Evolutionary conservation across 148 eudicot genomes (phyloP), one percentile per base, ranked within the genome.

Genomic region (Camellia japonica): DNA sequence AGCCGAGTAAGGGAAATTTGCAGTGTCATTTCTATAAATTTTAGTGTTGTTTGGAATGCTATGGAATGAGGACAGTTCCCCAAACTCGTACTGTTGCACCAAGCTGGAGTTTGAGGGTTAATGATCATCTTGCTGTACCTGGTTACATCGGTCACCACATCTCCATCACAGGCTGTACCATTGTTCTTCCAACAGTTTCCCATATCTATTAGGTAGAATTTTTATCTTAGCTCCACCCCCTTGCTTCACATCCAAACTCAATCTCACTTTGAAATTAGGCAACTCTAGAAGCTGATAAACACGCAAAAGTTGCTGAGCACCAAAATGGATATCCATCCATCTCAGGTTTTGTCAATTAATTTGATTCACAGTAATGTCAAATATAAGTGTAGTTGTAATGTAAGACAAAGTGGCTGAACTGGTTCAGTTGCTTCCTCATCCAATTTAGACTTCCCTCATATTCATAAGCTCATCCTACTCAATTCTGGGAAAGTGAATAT

Each of bases 161-260:
- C 92, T 9, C 97, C 97, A 38, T 93, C 90, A 42, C 97, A 93
- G 18, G 91, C 88, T 1, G 73, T 44, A 7, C 97, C 97, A 60
- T 89, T 84, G 88, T 93, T 91, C 79, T 93, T 93, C 97, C 97
- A 93, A 77, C 97, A 93, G 76, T 23, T 23, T 23, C 0, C 23
- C 23, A 23, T 23, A 23, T 23, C 23, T 23, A 23, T 23, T 23
- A 23, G 71, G 88, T 93, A 93, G 79, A 93, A 93, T 71, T 93
- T 95, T 85, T 93, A 23, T 93, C 85, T 90, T 91, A 13, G 95
- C 81, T 69, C 97, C 97, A 83, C 97, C 97, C 4, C 97, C 97
- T 83, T 84, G 79, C 79, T 86, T 91, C 76, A 93, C 87, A 76
- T 93, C 93, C 78, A 93, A 82, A 62, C 82, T 90, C 75, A 93